Evolutionary conservation across 345 rosid species (phyloP), one percentile per base, ranked within the genome.

Genomic region (Citrus trifoliata): DNA sequence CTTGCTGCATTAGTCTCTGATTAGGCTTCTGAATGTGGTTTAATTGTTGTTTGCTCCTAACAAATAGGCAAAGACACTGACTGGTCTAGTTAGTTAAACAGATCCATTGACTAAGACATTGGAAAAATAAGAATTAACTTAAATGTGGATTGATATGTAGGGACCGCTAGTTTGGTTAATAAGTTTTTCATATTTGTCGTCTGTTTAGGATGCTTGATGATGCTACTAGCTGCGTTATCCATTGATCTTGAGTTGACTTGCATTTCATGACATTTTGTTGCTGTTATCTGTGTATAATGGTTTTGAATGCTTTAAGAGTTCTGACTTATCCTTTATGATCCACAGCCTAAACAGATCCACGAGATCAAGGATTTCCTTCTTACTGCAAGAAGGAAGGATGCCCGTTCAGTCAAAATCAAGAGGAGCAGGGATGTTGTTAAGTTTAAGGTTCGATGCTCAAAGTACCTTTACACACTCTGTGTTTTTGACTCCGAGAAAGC

Each of bases 381-480:
- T 46, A 88, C 94, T 0, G 94, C 89, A 5, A 89, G 94, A 79
- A 89, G 94, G 86, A 89, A 90, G 83, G 92, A 90, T 80, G 94
- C 94, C 9, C 90, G 88, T 77, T 88, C 91, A 0, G 92, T 89
- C 82, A 90, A 89, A 81, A 89, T 89, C 63, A 90, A 90, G 90
- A 89, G 86, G 85, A 85, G 89, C 83, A 90, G 70, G 63, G 91
- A 89, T 76, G 88, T 84, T 10, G 92, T 89, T 22, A 90, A 89
- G 83, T 90, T 90, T 83, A 90, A 88, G 86, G 92, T 90, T 27
- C 86, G 92, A 6, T 90, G 92, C 85, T 89, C 92, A 28, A 87
- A 83, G 84, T 90, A 89, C 82, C 83, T 90, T 9, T 88, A 89
- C 89, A 89, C 92, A 7, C 88, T 89, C 7, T 88, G 94, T 38